Evolutionary conservation across 768 basidiomycete species (phyloP), one percentile per base, ranked within the genome.

Genomic region (Xerocomus brunneocitrinus): DNA sequence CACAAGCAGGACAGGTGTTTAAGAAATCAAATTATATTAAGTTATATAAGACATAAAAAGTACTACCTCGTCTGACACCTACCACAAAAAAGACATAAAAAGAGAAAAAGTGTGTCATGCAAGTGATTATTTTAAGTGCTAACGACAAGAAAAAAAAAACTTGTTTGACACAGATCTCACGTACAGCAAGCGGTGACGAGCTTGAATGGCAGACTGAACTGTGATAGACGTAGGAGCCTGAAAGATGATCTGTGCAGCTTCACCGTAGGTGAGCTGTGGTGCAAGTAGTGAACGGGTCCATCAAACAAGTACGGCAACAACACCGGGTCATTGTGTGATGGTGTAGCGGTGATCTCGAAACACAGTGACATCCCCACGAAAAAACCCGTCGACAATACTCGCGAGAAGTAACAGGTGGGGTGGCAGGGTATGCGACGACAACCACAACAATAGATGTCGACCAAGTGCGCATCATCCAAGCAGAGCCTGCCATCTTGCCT

Each of bases 401-500:
- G 28, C 97, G 82, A 41, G 84, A 81, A 9, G 91, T 91, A 56
- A 93, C 84, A 38, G 98, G 81, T 14, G 93, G 85, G 27, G 94
- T 97, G 1, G 94, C 93, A 7, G 87, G 89, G 67, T 95, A 95
- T 27, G 84, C 86, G 7, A 97, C 92, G 31, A 31, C 31, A 12
- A 97, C 94, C 5, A 91, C 82, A 8, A 93, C 80, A 54, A 95
- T 89, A 0, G 93, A 90, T 8, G 84, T 89, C 62, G 79, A 74
- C 42, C 89, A 77, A 39, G 69, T 62, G 58, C 81, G 78, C 93
- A 98, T 97, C 79, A 95, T 78, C 27, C 89, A 80, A 58, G 88
- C 87, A 77, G 98, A 95, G 65, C 87, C 79, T 55, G 81, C 80
- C 91, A 98, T 92, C 76, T 97, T 98, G 48, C 89, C 95, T 0